Base-by-base conservation (phyloP, 2,329 filamentous ascomycete genomes). In the Sclerotinia nivalis region DNA sequence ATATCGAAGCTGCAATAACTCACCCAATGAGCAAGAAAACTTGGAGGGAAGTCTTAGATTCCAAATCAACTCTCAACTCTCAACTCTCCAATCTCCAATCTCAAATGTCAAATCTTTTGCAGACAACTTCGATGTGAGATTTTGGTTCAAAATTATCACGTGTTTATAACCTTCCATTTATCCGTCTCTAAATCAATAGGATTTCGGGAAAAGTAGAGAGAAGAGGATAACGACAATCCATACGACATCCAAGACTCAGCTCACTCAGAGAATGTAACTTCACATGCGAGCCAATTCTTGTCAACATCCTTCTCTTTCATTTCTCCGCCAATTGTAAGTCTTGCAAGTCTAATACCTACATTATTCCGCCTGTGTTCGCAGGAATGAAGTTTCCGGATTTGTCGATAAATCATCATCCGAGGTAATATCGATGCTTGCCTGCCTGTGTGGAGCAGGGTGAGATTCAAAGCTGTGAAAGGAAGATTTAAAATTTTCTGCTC, bases 321-420 rank as follows among this genome's bases (percentile, higher is more conserved):
- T 37, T 64, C 45, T 50, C 60, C 60, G 45, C 60, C 60, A 64
- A 64, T 62, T 25, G 28, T 4, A 49, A 34, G 55, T 40, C n/a
- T n/a, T 5, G 12, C 9, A 43, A 18, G 43, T n/a, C 20, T 22
- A 12, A 9, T 15, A 40, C 37, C 37, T 40, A 40, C 37, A 40
- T 40, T 40, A 40, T 34, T 10, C 54, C 31, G 22, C 45, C 49
- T 10, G 59, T 12, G 37, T 50, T 13, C 45, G 60, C 31, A 50
- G 18, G 60, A 34, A n/a, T 62, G 60, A 50, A 28, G 20, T 37
- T 62, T 50, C 60, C 60, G 45, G 45, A 62, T 50, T 34, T 37
- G 60, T 62, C 45, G 45, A 62, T 37, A 34, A 28, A 15, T 47
- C 31, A 22, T n/a, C 37, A 60, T 60, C 56, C 56, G 37, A 64